These are phyloP conservation scores for Pythium dissotocum DNA, from an alignment of 352 stramenopile genomes.

Conservation along the genomic window DNA sequence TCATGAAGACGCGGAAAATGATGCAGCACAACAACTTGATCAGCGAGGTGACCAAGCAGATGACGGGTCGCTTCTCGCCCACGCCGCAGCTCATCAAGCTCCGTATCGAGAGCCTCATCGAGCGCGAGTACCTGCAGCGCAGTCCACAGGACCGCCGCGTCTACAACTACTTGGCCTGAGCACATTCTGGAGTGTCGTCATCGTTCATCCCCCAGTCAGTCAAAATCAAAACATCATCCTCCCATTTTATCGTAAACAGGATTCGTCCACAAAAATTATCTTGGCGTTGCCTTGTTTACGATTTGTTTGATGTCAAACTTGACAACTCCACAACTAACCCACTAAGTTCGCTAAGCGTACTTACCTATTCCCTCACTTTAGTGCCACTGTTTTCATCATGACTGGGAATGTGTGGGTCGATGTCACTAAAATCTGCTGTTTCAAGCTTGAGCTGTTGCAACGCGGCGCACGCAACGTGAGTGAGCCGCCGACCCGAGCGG, in stretches of 20 bases:
- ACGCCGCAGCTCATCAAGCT: constrained; percentile 97
- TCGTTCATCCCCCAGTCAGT: background rate
- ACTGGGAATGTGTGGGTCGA: background rate
- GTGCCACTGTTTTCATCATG: background rate
- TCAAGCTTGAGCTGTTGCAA: constrained; percentile 20
- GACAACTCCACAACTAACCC: background rate
- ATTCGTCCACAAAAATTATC: background rate
- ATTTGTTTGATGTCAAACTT: background rate
- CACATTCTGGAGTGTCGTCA: background rate
- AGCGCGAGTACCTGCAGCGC: constrained; percentile 98
- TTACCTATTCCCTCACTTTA: constrained; percentile 17
- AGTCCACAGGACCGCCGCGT: constrained; percentile 90
- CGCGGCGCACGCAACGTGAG: constrained; percentile 5
- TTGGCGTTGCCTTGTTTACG: background rate
- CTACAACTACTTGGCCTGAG: constrained; percentile 98
- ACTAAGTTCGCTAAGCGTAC: constrained; percentile 14
- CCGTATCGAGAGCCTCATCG: constrained; percentile 98
- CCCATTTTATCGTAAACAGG: constrained; percentile 5
- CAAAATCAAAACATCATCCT: background rate
- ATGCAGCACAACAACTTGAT: constrained; percentile 93
- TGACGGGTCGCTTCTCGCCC: constrained; percentile 71
- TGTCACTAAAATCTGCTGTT: constrained; percentile 12
- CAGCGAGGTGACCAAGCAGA: constrained; percentile 87
- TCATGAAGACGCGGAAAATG: constrained; percentile 95
- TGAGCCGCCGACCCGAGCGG: constrained; percentile 1